A percentile compares a stretch with the other conserved stretches of the same genome.
These are phyloP conservation scores for Xerocomellus chrysenteron DNA, from an alignment of 768 basidiomycete species.

Conservation along the genomic window DNA sequence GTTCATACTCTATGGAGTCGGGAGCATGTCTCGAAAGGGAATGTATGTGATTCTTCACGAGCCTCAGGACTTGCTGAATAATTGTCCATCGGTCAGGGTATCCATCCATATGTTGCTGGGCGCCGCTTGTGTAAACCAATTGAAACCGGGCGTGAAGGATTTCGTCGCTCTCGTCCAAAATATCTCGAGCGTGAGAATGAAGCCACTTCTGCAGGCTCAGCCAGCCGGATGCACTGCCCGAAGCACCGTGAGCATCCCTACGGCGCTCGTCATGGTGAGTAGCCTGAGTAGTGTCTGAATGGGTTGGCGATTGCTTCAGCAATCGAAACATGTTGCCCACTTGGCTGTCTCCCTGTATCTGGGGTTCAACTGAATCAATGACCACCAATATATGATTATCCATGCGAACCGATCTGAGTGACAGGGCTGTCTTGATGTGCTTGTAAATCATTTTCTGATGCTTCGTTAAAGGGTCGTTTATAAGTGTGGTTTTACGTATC, in stretches of 20 bases:
- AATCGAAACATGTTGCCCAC: background rate
- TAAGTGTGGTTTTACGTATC: slow-evolving; percentile 3
- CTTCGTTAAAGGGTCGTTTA: slow-evolving; percentile 16
- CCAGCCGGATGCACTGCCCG: slow-evolving; percentile 9
- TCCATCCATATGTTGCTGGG: slow-evolving; percentile 20
- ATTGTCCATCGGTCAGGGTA: slow-evolving; percentile 31
- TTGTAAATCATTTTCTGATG: background rate
- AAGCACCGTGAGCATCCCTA: too few relatives aligned
- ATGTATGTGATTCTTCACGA: slow-evolving; percentile 1
- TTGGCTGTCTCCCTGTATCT: background rate
- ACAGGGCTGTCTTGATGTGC: background rate
- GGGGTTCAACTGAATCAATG: background rate
- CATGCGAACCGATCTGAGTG: background rate
- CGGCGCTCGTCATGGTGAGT: too few relatives aligned
- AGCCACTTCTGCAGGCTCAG: slow-evolving; percentile 12
- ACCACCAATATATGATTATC: background rate
- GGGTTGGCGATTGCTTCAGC: background rate
- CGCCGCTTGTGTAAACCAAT: slow-evolving; percentile 25
- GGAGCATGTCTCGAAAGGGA: background rate
- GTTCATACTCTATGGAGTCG: background rate
- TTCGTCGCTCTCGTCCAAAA: slow-evolving; percentile 24
- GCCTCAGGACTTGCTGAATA: slow-evolving; percentile 26
- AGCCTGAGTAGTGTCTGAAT: accelerated
- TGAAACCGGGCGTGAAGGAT: slow-evolving; percentile 22
- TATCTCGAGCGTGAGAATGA: slow-evolving; percentile 11